Conservation (phyloP, 2,329 filamentous ascomycete species). For the Nectriaceae sp. region DNA sequence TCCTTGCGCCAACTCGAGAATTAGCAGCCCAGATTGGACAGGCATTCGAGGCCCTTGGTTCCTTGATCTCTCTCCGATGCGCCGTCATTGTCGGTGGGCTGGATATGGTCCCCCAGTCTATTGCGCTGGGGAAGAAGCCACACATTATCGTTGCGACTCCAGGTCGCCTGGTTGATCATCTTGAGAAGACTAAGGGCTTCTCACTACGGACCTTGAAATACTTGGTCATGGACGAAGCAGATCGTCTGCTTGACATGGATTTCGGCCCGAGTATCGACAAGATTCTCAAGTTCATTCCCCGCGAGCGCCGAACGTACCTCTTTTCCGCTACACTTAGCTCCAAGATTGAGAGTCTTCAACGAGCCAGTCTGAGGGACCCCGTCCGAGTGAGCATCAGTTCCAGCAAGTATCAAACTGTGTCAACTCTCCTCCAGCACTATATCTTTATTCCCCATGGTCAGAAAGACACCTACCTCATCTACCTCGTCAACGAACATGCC, state of each 20-base stretch:
- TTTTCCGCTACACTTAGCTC: conserved; percentile 94
- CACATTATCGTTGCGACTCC: conserved; percentile 94
- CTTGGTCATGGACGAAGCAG: conserved; percentile 93
- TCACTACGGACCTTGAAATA: conserved; percentile 80
- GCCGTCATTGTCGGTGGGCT: conserved; percentile 89
- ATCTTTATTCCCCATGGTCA: conserved; percentile 82
- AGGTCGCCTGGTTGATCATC: conserved; percentile 83
- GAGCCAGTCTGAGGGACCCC: conserved; percentile 84
- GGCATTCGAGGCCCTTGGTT: conserved; percentile 83
- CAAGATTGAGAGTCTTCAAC: conserved; percentile 90
- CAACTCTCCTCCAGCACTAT: conserved; percentile 83
- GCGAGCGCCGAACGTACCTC: conserved; percentile 78
- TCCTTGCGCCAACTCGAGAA: conserved; percentile 91
- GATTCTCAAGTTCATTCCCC: conserved; percentile 84
- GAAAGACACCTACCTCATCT: conserved; percentile 89
- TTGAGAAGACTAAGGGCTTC: conserved; percentile 97
- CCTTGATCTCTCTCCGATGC: conserved; percentile 83
- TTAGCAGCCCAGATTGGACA: conserved; percentile 89
- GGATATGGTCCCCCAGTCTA: conserved; percentile 91
- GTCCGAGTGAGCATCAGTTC: conserved; percentile 79
- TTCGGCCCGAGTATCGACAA: conserved; percentile 93
- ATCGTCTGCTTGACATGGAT: conserved; percentile 88
- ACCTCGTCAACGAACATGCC: conserved; percentile 80
- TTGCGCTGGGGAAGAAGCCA: conserved; percentile 92
- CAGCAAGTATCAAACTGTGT: conserved; percentile 88